Evolutionary conservation across 2,329 filamentous ascomycete species (phyloP).

Genomic region (Colletotrichum eleusines): DNA sequence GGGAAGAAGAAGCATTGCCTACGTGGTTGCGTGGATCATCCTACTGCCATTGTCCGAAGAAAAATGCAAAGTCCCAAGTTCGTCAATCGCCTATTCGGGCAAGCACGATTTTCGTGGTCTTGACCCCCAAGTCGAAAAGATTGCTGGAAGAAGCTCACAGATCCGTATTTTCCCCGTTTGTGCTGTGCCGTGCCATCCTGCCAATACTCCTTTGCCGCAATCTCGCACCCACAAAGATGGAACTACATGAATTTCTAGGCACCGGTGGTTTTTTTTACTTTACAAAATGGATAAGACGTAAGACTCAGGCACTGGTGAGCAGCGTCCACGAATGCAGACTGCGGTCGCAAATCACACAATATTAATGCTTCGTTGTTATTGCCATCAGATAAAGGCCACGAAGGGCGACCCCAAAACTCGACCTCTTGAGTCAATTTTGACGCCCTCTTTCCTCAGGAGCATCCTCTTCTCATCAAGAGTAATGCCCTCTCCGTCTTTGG

Average conservation of each 20-base stretch:
- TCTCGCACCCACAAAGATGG: background rate
- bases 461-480: slow-evolving; percentile 74
- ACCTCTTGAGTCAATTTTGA: slow-evolving; percentile 71
- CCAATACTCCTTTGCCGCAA: slow-evolving; percentile 5
- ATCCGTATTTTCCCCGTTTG: background rate
- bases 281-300: background rate
- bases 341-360: background rate
- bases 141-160: background rate
- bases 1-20: too few relatives aligned
- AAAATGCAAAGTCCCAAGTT: background rate
- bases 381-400: slow-evolving; percentile 52
- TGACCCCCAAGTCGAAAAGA: background rate
- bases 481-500: slow-evolving; percentile 75
- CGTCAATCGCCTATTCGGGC: background rate
- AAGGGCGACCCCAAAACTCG: slow-evolving; percentile 71
- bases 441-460: slow-evolving; percentile 73
- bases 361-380: background rate
- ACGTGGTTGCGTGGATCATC: background rate
- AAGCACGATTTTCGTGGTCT: background rate
- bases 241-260: background rate
- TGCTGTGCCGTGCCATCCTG: background rate
- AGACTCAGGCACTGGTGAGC: too few relatives aligned
- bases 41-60: background rate
- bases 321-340: background rate
- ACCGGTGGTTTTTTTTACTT: background rate